These are phyloP conservation scores for Cystobasidium slooffiae DNA, from an alignment of 1,284 basidiomycete species.

Conservation along the genomic window DNA sequence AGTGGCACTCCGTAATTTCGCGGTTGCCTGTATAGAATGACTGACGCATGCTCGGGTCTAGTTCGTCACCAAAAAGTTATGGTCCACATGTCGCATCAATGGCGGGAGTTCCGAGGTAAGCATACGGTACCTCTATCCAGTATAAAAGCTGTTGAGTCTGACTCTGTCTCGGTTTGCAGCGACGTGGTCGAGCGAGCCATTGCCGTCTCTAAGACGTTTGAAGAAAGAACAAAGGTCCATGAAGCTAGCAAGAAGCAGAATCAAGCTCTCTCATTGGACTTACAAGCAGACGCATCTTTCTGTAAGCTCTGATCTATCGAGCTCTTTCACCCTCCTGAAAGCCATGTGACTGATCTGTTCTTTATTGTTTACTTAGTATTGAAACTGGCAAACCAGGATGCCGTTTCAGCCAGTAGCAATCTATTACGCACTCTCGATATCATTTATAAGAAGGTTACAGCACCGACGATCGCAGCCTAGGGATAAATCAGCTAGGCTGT, in stretches of 20 bases:
- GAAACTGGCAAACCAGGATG: conserved; percentile 11
- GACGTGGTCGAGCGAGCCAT: conserved; percentile 81
- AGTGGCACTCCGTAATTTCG: conserved; percentile 61
- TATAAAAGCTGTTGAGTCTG: too few relatives aligned
- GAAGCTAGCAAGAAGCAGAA: conserved; percentile 71
- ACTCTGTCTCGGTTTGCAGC: neutral
- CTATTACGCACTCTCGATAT: conserved; percentile 12
- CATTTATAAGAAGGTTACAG: conserved; percentile 20
- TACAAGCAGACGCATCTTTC: conserved; percentile 85
- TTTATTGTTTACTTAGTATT: conserved; percentile 1
- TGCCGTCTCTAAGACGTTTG: conserved; percentile 82
- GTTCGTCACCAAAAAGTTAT: conserved; percentile 53
- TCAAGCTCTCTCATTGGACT: conserved; percentile 70
- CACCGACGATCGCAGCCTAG: neutral
- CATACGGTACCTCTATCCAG: too few relatives aligned
- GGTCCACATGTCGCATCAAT: conserved; percentile 51
- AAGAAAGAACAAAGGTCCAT: conserved; percentile 62
- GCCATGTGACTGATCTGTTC: neutral
- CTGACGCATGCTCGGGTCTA: conserved; percentile 26
- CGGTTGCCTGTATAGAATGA: neutral
- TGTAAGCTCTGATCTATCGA: conserved; percentile 45
- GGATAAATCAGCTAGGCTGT: neutral
- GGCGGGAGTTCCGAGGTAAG: conserved; percentile 47
- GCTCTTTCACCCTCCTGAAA: neutral
- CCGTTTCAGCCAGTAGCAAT: neutral